Evolutionary conservation across 1,284 basidiomycete genomes (phyloP).

Genomic region (Neolentinus lepideus): DNA sequence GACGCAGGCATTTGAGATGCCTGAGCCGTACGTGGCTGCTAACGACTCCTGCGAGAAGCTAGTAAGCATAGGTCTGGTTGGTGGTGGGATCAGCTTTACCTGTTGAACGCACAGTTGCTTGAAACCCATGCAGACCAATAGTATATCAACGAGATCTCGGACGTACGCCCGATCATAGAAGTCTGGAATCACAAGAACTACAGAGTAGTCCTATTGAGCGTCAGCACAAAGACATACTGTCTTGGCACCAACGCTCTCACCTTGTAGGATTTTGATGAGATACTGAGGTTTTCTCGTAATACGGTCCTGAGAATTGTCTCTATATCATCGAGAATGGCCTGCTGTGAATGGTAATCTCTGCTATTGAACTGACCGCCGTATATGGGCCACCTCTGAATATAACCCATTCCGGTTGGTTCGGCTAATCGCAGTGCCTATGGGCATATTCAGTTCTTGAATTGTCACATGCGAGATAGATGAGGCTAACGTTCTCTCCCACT

Average conservation of each 20-base stretch:
- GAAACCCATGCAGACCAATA: conserved; percentile 84
- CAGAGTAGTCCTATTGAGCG: conserved; percentile 66
- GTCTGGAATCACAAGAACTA: conserved; percentile 90
- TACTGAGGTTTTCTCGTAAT: conserved; percentile 55
- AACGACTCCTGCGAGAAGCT: conserved; percentile 66
- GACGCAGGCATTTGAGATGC: conserved; percentile 91
- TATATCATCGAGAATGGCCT: conserved; percentile 72
- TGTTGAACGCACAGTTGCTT: conserved; percentile 88
- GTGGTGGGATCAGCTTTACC: conserved; percentile 31
- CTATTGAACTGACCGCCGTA: conserved; percentile 74
- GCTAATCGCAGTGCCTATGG: conserved; percentile 65
- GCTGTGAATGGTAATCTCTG: conserved; percentile 64
- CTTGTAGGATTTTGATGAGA: conserved; percentile 53
- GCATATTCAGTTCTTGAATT: conserved; percentile 3
- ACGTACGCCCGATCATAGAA: conserved; percentile 85
- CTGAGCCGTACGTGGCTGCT: conserved; percentile 92
- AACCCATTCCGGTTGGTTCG: conserved; percentile 61
- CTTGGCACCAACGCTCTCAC: conserved; percentile 27
- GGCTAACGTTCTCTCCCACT: conserved; percentile 63
- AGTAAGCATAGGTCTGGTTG: not conserved
- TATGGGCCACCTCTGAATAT: conserved; percentile 74
- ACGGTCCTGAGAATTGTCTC: conserved; percentile 61
- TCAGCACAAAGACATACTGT: conserved; percentile 3
- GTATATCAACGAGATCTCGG: conserved; percentile 69
- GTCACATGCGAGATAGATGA: conserved; percentile 2